Evolutionary conservation across 2,329 filamentous ascomycete species (phyloP), one percentile per base, ranked within the genome.

Genomic region (Ramichloridium luteum): DNA sequence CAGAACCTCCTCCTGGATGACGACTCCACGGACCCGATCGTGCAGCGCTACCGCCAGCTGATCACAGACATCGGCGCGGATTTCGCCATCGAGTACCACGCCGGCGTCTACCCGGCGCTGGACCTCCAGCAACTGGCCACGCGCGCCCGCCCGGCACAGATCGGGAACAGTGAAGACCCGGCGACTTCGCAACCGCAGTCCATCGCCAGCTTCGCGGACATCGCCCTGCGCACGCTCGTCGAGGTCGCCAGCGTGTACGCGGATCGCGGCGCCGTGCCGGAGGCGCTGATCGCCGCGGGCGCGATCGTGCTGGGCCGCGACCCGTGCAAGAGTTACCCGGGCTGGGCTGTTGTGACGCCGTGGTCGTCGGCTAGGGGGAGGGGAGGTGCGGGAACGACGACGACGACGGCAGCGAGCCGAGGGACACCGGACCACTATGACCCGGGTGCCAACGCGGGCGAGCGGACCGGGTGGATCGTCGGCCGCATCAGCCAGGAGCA

Each of bases 51-150:
- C 32, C 40, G 46, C 3, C 30, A 28, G 1, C 45, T 49, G 5
- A 44, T 74, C 15, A 47, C 44, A 8, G 45, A 50, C 13, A 44
- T 57, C 31, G 52, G 54, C 27, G 31, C 50, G 25, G 46, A 39
- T 2, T 58, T 54, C 29, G 40, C 38, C 3, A 62, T 84, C 15
- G 80, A 85, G 50, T 61, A 84, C 2, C 81, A 86, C 51, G 80
- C 80, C 0, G 80, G 80, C 16, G 77, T 82, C 2, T 88, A 86
- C 50, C 73, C 80, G 0, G 64, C 75, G 3, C 67, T 88, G 6
- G 82, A 90, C 53, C 63, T 86, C 45, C 82, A 90, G 53, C 82
- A 90, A 53, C 62, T 88, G 2, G 74, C 80, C 1, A 82, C 80
- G 0, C 72, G 77, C 45, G 75, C 79, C 3, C 56, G 68, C 1